Evolutionary conservation across 139 green algal genomes (phyloP).

Genomic region (Chlorella sp.): DNA sequence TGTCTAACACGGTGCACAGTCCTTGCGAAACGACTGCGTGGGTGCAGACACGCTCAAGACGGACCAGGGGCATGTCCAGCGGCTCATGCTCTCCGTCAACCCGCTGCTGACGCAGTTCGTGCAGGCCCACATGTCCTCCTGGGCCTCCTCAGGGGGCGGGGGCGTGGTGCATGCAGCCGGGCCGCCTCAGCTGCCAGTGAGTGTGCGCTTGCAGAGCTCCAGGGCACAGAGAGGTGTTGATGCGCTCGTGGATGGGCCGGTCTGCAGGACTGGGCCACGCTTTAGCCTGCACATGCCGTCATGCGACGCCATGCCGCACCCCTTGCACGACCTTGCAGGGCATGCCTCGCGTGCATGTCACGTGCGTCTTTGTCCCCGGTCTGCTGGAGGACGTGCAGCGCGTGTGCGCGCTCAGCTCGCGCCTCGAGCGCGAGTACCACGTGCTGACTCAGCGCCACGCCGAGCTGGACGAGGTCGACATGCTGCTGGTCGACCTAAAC

Average conservation of each 20-base stretch:
- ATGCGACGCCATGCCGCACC: no score
- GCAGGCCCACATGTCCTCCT: no score
- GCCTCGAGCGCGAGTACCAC: slow-evolving; percentile 21
- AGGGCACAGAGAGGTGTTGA: no score
- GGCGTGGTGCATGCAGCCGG: no score
- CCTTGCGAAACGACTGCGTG: background rate
- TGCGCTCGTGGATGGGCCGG: no score
- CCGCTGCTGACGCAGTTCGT: slow-evolving; percentile 19
- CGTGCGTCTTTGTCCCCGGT: slow-evolving; percentile 7
- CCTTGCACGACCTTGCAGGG: background rate
- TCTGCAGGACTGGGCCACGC: no score
- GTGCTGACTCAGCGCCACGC: background rate
- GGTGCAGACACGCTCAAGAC: slow-evolving; percentile 18
- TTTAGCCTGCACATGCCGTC: no score
- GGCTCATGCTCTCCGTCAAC: slow-evolving; percentile 16
- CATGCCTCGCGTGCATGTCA: background rate
- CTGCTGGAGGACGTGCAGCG: slow-evolving; percentile 16
- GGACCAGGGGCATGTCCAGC: slow-evolving; percentile 3
- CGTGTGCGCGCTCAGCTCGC: background rate
- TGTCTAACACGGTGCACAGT: background rate
- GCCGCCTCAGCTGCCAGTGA: no score
- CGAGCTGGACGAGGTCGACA: slow-evolving; percentile 45
- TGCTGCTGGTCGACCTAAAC: slow-evolving; percentile 36
- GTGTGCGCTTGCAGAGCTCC: no score
- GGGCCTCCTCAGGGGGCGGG: no score